Conservation (phyloP, 2,329 filamentous ascomycete species). For the Whalleya microplaca region DNA sequence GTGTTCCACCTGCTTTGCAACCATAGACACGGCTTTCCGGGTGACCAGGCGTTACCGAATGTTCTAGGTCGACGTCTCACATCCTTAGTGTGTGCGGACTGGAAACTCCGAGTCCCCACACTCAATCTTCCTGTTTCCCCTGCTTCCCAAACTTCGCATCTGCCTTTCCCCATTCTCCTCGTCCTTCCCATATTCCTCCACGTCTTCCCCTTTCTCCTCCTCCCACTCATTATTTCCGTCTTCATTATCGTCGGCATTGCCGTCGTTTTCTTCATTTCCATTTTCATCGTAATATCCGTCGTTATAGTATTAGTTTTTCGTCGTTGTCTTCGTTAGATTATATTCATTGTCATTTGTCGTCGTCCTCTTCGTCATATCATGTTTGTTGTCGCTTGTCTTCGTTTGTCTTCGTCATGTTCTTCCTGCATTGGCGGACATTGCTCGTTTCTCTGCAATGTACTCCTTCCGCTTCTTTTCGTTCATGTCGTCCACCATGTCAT, state of each 20-base stretch:
- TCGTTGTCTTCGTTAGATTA: too few species aligned
- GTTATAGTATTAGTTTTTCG: too few species aligned
- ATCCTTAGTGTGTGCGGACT: neutral
- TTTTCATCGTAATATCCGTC: neutral
- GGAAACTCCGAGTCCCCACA: neutral
- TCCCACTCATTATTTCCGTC: neutral
- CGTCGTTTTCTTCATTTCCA: neutral
- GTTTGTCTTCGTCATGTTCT: neutral
- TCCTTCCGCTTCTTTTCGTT: slow-evolving; percentile 3
- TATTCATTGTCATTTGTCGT: too few species aligned
- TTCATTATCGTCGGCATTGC: neutral
- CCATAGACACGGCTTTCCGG: neutral
- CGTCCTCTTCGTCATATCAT: too few species aligned
- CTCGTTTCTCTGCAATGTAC: neutral
- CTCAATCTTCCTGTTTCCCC: neutral
- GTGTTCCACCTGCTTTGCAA: neutral
- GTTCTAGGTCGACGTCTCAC: neutral
- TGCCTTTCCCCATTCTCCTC: neutral
- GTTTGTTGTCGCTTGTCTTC: too few species aligned
- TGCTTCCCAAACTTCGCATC: neutral
- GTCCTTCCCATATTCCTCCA: neutral
- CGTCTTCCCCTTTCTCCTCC: neutral
- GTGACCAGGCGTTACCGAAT: neutral
- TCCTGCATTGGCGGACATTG: neutral
- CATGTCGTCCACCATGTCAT: slow-evolving; percentile 10